Evolutionary conservation across 495 filamentous ascomycete genomes (phyloP), one percentile per base, ranked within the genome.

Genomic region (Tuber indicum): DNA sequence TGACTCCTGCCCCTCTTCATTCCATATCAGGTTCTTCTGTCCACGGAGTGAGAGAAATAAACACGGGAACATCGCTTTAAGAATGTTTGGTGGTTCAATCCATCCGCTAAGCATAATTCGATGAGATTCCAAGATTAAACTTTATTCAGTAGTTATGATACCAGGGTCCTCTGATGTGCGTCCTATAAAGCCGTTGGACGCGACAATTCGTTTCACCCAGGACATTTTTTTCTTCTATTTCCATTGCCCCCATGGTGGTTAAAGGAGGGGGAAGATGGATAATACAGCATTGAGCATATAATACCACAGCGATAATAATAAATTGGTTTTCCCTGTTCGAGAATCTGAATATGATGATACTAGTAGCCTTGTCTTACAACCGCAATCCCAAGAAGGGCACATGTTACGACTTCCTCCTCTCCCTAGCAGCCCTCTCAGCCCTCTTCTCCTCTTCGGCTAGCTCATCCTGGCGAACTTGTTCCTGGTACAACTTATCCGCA

Each of bases 401-500:
- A 42, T 74, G 62, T 71, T 73, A 78, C 43, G n/a, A 17, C n/a
- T 52, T 75, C 26, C 49, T 75, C 77, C 49, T 74, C 77, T 23
- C 46, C 47, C 41, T 21, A 77, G 44, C 36, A 4, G 58, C 26
- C 58, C 58, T 66, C 26, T 66, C 58, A 66, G 32, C 43, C 47
- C 21, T 36, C 32, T 75, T 77, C n/a, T 75, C 62, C 75, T 70
- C 76, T 19, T 81, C 81, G 7, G 77, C 69, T 8, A 80, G 43
- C 17, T 81, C 76, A 70, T 79, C 79, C 71, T 78, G 77, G 66
- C 75, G 79, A 5, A 82, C 75, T 80, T 84, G 84, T 45, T 81
- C 78, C 42, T 78, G 77, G 74, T 84, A 85, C 75, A 86, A 69
- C 58, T 74, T 77, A 71, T 80, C 82, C 4, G 78, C 78, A 58